Evolutionary conservation across 108 stramenopile species (phyloP).

Genomic region (Nannochloropsis salina): DNA sequence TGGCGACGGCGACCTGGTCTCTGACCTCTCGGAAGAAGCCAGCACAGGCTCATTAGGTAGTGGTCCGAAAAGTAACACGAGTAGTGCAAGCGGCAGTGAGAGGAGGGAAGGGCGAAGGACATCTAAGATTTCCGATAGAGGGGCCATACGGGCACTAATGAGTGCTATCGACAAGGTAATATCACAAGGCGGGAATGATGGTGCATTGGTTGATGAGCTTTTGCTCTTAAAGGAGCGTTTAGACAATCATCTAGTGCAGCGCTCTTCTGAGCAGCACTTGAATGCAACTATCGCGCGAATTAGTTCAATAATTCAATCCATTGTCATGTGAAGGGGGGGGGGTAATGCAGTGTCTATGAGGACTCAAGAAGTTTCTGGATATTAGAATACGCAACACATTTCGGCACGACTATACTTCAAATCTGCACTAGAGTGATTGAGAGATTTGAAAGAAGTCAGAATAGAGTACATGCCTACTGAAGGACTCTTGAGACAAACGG

Average conservation of each 20-base stretch:
- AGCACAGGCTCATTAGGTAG: slow-evolving; percentile 17
- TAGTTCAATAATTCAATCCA: neutral
- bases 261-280: neutral
- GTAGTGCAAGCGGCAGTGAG: neutral
- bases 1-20: neutral
- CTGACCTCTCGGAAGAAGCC: neutral
- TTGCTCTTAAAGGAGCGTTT: neutral
- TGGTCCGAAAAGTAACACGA: neutral
- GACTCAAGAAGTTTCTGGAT: no score
- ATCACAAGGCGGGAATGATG: slow-evolving; percentile 11
- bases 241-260: neutral
- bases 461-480: no score
- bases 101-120: neutral
- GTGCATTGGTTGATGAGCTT: neutral
- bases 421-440: no score
- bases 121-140: neutral
- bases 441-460: no score
- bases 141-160: neutral
- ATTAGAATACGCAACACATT: no score
- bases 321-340: neutral
- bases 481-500: no score
- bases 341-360: neutral
- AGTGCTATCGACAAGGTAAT: neutral
- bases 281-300: neutral
- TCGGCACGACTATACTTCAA: no score